Conservation (phyloP, 2,329 filamentous ascomycete species). For the Fusarium falciforme region DNA sequence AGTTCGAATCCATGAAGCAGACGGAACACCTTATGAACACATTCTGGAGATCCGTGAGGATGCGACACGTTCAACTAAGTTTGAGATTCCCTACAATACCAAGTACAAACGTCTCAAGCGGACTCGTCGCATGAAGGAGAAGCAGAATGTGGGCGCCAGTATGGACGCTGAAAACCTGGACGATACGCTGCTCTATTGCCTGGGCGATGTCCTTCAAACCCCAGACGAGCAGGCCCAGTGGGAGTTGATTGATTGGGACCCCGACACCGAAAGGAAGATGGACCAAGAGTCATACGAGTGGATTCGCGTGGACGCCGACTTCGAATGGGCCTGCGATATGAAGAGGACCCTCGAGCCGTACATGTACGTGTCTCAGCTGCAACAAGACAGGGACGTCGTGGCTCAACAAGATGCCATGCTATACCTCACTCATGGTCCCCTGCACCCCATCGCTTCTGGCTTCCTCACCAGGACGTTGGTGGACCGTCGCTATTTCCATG, state of each 20-base stretch:
- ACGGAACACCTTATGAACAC: conserved; percentile 97
- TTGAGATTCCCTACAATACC: conserved; percentile 98
- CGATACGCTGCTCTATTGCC: conserved; percentile 87
- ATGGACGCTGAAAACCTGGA: conserved; percentile 74
- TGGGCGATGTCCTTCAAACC: conserved; percentile 89
- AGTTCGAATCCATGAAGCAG: conserved; percentile 96
- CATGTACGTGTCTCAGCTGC: conserved; percentile 97
- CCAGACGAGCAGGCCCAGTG: conserved; percentile 86
- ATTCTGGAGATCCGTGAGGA: conserved; percentile 95
- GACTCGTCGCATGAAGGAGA: conserved; percentile 84
- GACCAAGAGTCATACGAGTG: conserved; percentile 97
- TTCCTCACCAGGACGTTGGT: conserved; percentile 90
- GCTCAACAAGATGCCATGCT: conserved; percentile 84
- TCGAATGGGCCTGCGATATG: conserved; percentile 95
- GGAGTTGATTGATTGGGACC: conserved; percentile 88
- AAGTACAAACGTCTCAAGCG: conserved; percentile 98
- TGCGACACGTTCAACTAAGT: conserved; percentile 77
- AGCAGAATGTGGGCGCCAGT: conserved; percentile 66
- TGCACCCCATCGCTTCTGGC: conserved; percentile 86
- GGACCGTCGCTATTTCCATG: conserved; percentile 93
- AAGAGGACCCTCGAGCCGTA: conserved; percentile 86
- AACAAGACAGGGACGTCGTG: conserved; percentile 96
- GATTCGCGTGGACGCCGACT: conserved; percentile 98
- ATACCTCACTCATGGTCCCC: conserved; percentile 73
- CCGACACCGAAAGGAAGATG: conserved; percentile 90